A percentile compares a stretch with the other conserved stretches of the same genome.
Conservation (phyloP, 768 basidiomycete species). For the Sarcodon sp. region DNA sequence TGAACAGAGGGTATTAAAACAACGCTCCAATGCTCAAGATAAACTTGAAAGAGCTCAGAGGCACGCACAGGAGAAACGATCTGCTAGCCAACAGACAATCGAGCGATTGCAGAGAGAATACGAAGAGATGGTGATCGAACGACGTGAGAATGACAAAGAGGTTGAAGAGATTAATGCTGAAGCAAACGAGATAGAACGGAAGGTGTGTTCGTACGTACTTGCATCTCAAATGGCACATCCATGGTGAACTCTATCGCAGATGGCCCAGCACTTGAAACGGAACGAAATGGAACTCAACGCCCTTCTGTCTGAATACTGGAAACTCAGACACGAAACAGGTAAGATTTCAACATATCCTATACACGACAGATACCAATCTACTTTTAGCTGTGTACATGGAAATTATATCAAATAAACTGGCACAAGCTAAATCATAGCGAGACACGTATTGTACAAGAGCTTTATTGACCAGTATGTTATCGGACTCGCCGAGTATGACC, state of each 20-base stretch:
- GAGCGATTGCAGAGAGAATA: slow-evolving; percentile 70
- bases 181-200: slow-evolving; percentile 52
- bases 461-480: background rate
- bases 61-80: slow-evolving; percentile 70
- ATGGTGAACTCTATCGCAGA: slow-evolving; percentile 28
- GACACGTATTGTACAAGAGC: slow-evolving; percentile 4
- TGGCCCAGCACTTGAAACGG: slow-evolving; percentile 58
- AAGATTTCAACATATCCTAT: slow-evolving; percentile 5
- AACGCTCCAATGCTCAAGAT: slow-evolving; percentile 69
- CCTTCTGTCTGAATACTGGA: slow-evolving; percentile 76
- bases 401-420: slow-evolving; percentile 70
- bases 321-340: slow-evolving; percentile 68
- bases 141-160: slow-evolving; percentile 67
- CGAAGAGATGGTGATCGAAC: slow-evolving; percentile 62
- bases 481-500: background rate
- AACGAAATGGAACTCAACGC: slow-evolving; percentile 75
- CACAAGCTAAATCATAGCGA: background rate
- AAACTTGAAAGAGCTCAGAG: slow-evolving; percentile 71
- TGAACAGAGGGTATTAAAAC: slow-evolving; percentile 63
- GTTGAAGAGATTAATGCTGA: slow-evolving; percentile 66
- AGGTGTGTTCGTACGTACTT: slow-evolving; percentile 25
- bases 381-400: slow-evolving; percentile 74
- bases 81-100: slow-evolving; percentile 60
- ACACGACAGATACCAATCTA: background rate
- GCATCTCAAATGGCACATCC: background rate